Conservation (phyloP, 352 stramenopile species). For the Aphanomyces euteiches region DNA sequence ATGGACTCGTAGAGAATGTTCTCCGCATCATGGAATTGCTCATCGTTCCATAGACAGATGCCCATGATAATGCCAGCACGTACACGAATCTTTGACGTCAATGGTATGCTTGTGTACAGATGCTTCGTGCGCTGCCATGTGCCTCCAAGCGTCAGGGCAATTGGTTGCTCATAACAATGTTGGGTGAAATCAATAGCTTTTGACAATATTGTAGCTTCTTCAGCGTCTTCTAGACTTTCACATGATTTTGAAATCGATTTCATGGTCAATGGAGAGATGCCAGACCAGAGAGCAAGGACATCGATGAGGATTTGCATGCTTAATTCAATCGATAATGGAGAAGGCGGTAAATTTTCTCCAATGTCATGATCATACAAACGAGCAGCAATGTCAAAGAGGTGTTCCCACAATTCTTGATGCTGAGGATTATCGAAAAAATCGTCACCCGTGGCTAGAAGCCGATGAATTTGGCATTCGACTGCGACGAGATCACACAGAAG, state of each 20-base stretch:
- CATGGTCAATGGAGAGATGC: slow-evolving; percentile 18
- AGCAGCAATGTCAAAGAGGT: neutral
- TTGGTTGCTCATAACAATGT: neutral
- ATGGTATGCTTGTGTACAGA: slow-evolving; percentile 10
- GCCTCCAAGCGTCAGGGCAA: neutral
- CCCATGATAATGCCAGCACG: slow-evolving; percentile 14
- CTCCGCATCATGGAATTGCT: slow-evolving; percentile 12
- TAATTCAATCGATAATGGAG: neutral
- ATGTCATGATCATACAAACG: neutral
- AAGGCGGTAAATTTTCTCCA: neutral
- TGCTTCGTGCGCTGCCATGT: slow-evolving; percentile 7
- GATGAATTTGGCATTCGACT: neutral
- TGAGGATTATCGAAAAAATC: neutral
- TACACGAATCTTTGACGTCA: slow-evolving; percentile 11
- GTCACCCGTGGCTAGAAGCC: neutral
- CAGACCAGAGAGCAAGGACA: neutral
- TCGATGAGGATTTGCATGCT: slow-evolving; percentile 16
- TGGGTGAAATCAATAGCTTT: neutral
- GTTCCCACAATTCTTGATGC: neutral
- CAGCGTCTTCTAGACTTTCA: slow-evolving; percentile 3
- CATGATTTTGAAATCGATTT: neutral
- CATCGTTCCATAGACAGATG: neutral
- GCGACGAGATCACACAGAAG: neutral
- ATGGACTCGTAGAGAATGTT: slow-evolving; percentile 27
- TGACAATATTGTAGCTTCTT: neutral